Percentiles rank a stretch among this genome's conserved stretches.
These are phyloP conservation scores for Helichrysum umbraculigerum DNA, from an alignment of 129 eudicot genomes.

Conservation along the genomic window DNA sequence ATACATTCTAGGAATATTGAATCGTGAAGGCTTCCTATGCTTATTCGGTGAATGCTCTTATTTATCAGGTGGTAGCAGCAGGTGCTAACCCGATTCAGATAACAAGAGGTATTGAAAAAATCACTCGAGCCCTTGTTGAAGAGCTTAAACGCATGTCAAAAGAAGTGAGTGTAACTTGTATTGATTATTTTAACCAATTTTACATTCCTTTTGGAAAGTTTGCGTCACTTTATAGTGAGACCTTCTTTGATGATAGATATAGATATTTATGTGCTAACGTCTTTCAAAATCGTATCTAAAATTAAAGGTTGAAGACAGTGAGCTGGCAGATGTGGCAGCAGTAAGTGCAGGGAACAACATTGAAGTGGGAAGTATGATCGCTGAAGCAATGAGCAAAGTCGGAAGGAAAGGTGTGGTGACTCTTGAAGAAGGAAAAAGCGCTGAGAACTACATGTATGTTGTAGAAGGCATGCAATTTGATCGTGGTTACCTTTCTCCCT, in stretches of 20 bases:
- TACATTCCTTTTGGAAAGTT: background rate
- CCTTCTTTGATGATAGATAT: background rate
- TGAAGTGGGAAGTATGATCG: conserved; percentile 77
- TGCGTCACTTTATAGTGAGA: background rate
- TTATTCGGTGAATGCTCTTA: background rate
- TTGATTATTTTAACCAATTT: background rate
- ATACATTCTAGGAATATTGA: background rate
- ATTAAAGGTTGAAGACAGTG: conserved; percentile 73
- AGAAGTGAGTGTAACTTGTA: conserved; percentile 29
- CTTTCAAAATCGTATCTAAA: background rate
- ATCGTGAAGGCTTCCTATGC: background rate
- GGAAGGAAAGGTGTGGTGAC: conserved; percentile 84
- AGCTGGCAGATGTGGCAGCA: conserved; percentile 80
- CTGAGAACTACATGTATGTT: conserved; percentile 40
- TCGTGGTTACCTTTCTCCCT: conserved; percentile 42
- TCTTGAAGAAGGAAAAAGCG: conserved; percentile 69
- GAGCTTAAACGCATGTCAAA: conserved; percentile 42
- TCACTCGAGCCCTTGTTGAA: conserved; percentile 40
- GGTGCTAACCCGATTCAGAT: conserved; percentile 51
- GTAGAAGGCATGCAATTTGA: conserved; percentile 53
- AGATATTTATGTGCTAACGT: background rate
- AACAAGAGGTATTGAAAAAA: conserved; percentile 45
- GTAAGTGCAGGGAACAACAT: conserved; percentile 81
- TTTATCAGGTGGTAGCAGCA: conserved; percentile 62
- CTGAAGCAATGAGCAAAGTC: conserved; percentile 79